phyloP scores from a whole-genome alignment of 2,329 filamentous ascomycete genomes.

The Neopestalotiopsis sp. region DNA sequence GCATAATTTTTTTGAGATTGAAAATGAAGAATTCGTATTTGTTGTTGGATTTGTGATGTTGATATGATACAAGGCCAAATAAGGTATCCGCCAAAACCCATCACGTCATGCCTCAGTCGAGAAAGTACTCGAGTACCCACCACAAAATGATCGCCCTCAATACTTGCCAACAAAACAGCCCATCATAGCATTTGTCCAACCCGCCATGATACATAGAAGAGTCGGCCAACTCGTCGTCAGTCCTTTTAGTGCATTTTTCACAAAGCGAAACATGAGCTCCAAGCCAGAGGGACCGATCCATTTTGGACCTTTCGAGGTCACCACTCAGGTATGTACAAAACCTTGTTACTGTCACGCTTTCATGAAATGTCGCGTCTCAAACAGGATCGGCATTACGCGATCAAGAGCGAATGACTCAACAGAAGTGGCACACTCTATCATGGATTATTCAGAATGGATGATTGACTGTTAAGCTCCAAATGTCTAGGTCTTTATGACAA shows the following conservation, averaged over 20 bases:
- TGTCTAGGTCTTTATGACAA: constrained; percentile 82
- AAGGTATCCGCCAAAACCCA: neutral
- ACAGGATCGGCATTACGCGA: too few relatives aligned
- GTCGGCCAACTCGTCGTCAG: constrained; percentile 18
- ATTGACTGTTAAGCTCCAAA: too few relatives aligned
- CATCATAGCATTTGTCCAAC: neutral
- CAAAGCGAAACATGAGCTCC: constrained; percentile 22
- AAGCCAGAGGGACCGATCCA: constrained; percentile 47
- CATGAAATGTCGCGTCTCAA: too few relatives aligned
- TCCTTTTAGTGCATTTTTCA: constrained; percentile 14
- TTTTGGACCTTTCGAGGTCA: constrained; percentile 80
- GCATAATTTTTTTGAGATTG: neutral
- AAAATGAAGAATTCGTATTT: neutral
- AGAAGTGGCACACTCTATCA: too few relatives aligned
- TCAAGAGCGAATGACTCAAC: neutral
- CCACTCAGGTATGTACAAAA: constrained; percentile 62
- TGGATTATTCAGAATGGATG: too few relatives aligned
- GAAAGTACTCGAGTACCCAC: neutral
- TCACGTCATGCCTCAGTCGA: constrained; percentile 8
- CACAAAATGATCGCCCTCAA: neutral
- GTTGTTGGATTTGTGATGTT: neutral
- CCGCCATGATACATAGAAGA: constrained; percentile 24
- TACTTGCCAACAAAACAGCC: neutral
- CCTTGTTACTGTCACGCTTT: too few relatives aligned
- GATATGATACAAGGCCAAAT: neutral